phyloP scores from a whole-genome alignment of 805 yeast species.

The Starmerella geochares region DNA sequence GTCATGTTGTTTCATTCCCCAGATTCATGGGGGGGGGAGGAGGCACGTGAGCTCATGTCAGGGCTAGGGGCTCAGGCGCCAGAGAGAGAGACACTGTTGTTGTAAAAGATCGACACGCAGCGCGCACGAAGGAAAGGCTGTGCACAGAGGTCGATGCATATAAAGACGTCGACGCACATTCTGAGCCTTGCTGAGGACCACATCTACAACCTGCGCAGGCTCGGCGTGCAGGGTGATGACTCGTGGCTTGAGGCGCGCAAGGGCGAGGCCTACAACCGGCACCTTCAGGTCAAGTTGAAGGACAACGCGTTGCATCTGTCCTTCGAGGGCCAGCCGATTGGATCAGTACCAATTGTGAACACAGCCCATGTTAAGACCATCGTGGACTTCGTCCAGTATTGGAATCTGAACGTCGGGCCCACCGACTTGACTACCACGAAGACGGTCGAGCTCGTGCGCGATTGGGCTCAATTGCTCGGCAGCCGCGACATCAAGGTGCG shows the following conservation, averaged over 20 bases:
- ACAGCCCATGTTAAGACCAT: conserved; percentile 8
- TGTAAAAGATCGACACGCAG: conserved; percentile 1
- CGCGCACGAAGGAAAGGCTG: too few relatives aligned
- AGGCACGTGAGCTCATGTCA: neutral
- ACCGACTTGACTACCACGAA: conserved; percentile 24
- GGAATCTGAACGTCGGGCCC: conserved; percentile 24
- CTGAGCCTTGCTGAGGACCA: conserved; percentile 21
- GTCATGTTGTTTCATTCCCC: neutral
- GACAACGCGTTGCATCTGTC: conserved; percentile 13
- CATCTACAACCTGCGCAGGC: conserved; percentile 16
- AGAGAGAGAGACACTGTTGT: neutral
- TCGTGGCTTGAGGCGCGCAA: conserved; percentile 26
- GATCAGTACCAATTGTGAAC: conserved; percentile 14
- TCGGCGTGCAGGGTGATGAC: conserved; percentile 18
- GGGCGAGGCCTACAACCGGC: conserved; percentile 25
- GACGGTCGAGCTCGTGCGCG: conserved; percentile 18
- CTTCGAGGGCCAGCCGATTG: conserved; percentile 22
- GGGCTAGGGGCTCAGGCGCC: neutral
- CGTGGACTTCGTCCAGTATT: conserved; percentile 17
- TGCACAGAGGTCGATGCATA: conserved; percentile 11
- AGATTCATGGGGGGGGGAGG: too few relatives aligned
- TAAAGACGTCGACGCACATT: conserved; percentile 18
- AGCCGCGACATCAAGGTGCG: conserved; percentile 24
- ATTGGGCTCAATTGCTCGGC: conserved; percentile 16
- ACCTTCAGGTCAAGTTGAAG: conserved; percentile 12